Conservation (phyloP, 1,139 yeast genomes). For the Debaryomycetaceae sp. region DNA sequence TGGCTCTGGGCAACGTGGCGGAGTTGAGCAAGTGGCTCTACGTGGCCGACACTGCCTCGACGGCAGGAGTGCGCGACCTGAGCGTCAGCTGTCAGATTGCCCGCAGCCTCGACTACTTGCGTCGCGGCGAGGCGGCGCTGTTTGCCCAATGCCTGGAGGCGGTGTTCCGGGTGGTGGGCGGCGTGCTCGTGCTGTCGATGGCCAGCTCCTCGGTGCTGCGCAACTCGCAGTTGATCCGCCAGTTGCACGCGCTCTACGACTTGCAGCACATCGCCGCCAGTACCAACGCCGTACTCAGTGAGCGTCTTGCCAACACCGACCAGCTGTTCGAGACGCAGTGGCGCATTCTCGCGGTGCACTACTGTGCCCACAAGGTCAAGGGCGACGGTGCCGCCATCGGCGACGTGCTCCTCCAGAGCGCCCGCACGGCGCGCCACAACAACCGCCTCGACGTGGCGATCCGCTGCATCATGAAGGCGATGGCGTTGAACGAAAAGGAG, state of each 20-base stretch:
- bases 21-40: slow-evolving; percentile 56
- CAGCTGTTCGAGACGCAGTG: slow-evolving; percentile 62
- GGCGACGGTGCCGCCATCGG: slow-evolving; percentile 31
- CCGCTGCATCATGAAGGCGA: slow-evolving; percentile 65
- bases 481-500: slow-evolving; percentile 41
- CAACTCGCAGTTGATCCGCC: slow-evolving; percentile 51
- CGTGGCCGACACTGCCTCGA: slow-evolving; percentile 29
- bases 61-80: slow-evolving; percentile 33
- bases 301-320: slow-evolving; percentile 48
- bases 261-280: slow-evolving; percentile 28
- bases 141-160: slow-evolving; percentile 40
- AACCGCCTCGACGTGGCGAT: slow-evolving; percentile 73
- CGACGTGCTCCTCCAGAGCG: slow-evolving; percentile 54
- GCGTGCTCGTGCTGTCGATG: slow-evolving; percentile 54
- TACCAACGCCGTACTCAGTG: slow-evolving; percentile 18
- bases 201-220: slow-evolving; percentile 57
- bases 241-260: slow-evolving; percentile 72
- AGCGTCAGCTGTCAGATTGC: slow-evolving; percentile 67
- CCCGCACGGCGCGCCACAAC: slow-evolving; percentile 65
- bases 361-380: slow-evolving; percentile 47
- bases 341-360: slow-evolving; percentile 55
- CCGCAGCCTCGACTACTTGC: slow-evolving; percentile 47
- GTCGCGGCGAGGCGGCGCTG: slow-evolving; percentile 20
- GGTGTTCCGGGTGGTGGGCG: slow-evolving; percentile 56
- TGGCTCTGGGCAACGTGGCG: slow-evolving; percentile 54